Evolutionary conservation across 192 early-diverging fungal genomes (phyloP).

Genomic region (Jimgerdemannia flammicorona): DNA sequence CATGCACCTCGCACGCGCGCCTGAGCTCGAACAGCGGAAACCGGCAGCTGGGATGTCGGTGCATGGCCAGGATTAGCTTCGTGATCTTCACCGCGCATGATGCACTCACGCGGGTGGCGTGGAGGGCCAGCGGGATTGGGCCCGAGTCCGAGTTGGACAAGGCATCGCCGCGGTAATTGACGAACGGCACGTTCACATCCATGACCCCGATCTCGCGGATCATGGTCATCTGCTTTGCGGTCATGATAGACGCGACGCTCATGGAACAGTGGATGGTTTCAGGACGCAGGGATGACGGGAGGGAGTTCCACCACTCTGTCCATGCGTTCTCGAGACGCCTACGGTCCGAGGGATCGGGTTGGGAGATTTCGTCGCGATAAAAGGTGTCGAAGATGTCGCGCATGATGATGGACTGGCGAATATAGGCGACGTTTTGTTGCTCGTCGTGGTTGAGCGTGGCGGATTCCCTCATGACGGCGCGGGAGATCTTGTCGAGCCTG

Average conservation of each 20-base stretch:
- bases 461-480: neutral
- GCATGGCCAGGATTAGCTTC: neutral
- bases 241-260: neutral
- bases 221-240: neutral
- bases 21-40: neutral
- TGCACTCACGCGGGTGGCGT: neutral
- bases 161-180: neutral
- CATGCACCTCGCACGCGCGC: neutral
- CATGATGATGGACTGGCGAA: neutral
- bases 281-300: neutral
- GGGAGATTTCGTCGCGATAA: neutral
- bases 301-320: neutral
- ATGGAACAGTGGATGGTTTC: neutral
- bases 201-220: neutral
- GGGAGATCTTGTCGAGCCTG: neutral
- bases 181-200: neutral
- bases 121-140: neutral
- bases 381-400: neutral
- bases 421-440: neutral
- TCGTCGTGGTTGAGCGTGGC: neutral
- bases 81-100: neutral
- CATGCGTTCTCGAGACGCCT: neutral
- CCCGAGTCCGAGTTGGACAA: too few relatives aligned
- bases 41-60: neutral
- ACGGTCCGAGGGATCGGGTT: neutral